phyloP scores from a whole-genome alignment of 176 grass and related monocot genomes.

The Oryza meyeriana region DNA sequence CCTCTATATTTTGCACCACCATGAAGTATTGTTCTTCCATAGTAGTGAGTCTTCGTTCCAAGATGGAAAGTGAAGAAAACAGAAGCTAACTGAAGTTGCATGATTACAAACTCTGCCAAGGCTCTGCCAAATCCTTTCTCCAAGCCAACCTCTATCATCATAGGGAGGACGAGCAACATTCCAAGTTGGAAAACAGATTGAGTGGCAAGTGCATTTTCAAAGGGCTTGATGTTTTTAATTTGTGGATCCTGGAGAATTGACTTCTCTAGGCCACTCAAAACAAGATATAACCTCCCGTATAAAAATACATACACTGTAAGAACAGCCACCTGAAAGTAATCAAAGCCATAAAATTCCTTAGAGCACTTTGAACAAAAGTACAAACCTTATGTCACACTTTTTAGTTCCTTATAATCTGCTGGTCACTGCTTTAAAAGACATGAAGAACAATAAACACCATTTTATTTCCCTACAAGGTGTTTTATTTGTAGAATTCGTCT shows the following conservation, averaged over 20 bases:
- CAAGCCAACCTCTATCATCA: constrained; percentile 71
- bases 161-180: constrained; percentile 53
- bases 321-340: constrained; percentile 54
- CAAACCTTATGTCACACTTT: background rate
- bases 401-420: background rate
- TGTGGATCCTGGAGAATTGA: constrained; percentile 58
- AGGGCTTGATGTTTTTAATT: constrained; percentile 51
- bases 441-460: background rate
- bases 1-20: constrained; percentile 74
- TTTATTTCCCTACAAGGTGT: background rate
- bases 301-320: constrained; percentile 66
- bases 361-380: constrained; percentile 7
- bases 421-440: constrained; percentile 1
- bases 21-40: constrained; percentile 64
- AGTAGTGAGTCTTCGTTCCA: constrained; percentile 76
- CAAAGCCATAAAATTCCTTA: background rate
- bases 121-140: constrained; percentile 74
- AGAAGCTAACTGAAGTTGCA: constrained; percentile 71
- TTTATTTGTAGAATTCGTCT: constrained; percentile 13
- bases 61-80: constrained; percentile 78
- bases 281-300: constrained; percentile 71
- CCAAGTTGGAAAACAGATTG: constrained; percentile 73
- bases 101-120: constrained; percentile 65
- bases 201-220: constrained; percentile 65
- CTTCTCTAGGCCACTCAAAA: constrained; percentile 65